Evolutionary conservation across 176 grass and related monocot species (phyloP).

Genomic region (Oryza punctata): DNA sequence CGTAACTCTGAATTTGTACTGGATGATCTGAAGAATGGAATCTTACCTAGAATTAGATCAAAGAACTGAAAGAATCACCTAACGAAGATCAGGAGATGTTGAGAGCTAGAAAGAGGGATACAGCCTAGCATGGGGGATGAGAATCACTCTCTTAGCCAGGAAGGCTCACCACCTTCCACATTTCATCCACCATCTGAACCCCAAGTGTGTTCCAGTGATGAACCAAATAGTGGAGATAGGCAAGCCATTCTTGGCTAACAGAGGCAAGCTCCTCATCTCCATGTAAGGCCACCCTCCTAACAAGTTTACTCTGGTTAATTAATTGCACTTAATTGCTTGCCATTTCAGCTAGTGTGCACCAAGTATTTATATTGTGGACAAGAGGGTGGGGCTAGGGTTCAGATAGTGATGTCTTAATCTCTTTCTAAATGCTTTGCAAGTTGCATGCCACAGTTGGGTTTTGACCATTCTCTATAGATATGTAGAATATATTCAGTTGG

Average conservation of each 20-base stretch:
- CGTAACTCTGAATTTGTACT: neutral
- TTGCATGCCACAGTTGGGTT: conserved; percentile 1
- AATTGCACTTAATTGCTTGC: neutral
- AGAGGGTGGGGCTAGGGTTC: conserved; percentile 3
- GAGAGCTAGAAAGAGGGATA: conserved; percentile 40
- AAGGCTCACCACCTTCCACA: conserved; percentile 36
- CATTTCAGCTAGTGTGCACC: neutral
- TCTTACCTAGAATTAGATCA: neutral
- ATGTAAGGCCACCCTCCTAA: conserved; percentile 55
- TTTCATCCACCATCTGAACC: conserved; percentile 27
- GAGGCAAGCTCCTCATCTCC: conserved; percentile 42
- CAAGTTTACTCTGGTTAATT: conserved; percentile 9
- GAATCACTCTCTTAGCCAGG: conserved; percentile 51
- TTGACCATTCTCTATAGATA: neutral
- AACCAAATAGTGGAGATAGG: conserved; percentile 40
- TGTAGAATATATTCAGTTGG: conserved; percentile 47
- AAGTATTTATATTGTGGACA: conserved; percentile 42
- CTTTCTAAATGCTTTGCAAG: neutral
- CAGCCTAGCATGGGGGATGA: conserved; percentile 53
- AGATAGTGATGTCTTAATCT: conserved; percentile 9
- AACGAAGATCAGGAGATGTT: neutral
- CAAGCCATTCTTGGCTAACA: conserved; percentile 76
- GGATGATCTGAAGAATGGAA: neutral
- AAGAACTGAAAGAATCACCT: conserved; percentile 11
- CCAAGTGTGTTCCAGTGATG: neutral